These are phyloP conservation scores for Xylaria nigripes DNA, from an alignment of 495 filamentous ascomycete species.

Conservation along the genomic window DNA sequence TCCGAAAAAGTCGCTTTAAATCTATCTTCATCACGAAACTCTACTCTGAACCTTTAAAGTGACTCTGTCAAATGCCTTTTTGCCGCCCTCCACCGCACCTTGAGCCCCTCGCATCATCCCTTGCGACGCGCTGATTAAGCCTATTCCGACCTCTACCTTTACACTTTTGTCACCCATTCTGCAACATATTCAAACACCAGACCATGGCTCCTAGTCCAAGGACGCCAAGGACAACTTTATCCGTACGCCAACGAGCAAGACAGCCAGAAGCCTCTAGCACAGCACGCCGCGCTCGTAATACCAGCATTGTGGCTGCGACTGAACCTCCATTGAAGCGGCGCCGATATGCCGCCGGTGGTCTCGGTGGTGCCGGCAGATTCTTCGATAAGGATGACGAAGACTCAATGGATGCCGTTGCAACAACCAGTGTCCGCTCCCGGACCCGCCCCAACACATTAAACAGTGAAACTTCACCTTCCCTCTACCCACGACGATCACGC, in stretches of 20 bases:
- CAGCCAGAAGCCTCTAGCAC: conserved; percentile 36
- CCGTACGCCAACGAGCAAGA: conserved; percentile 36
- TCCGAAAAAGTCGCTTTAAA: conserved; percentile 1
- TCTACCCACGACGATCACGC: conserved; percentile 40
- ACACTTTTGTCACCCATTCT: conserved; percentile 20
- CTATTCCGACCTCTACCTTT: conserved; percentile 8
- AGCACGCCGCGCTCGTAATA: conserved; percentile 32
- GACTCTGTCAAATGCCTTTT: conserved; percentile 28
- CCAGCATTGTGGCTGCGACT: conserved; percentile 34
- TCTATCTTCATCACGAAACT: neutral
- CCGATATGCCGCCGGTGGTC: conserved; percentile 67
- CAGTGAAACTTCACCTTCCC: conserved; percentile 31
- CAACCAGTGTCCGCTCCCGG: conserved; percentile 30
- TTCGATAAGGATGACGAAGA: conserved; percentile 55
- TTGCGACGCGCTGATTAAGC: conserved; percentile 30
- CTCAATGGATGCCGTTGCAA: conserved; percentile 31
- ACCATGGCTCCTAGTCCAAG: conserved; percentile 37
- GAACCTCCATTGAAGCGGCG: conserved; percentile 47
- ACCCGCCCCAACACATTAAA: conserved; percentile 25
- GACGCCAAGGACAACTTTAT: conserved; percentile 33
- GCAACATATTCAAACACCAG: conserved; percentile 5
- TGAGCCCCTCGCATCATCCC: conserved; percentile 24
- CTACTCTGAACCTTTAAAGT: neutral
- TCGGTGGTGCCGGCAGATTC: conserved; percentile 72
- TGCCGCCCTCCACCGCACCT: conserved; percentile 19